Base-by-base conservation (phyloP, 2,329 filamentous ascomycete species). In the Fusarium armeniacum region DNA sequence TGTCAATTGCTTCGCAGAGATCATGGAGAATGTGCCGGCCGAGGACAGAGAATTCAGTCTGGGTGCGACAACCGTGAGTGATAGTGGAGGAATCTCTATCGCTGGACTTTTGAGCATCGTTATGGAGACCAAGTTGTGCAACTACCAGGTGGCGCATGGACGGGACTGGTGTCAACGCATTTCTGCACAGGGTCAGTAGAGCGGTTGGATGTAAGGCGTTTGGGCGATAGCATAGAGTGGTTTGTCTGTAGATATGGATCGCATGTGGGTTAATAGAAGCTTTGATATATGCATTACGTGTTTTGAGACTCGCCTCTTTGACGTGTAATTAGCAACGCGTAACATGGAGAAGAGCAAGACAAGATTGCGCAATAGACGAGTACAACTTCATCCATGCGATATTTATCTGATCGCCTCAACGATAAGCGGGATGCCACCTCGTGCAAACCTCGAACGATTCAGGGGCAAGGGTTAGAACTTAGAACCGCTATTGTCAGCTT, bases 1-100 rank as follows among this genome's bases (percentile, higher is more conserved):
- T 75, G 94, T 98, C 63, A 97, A 95, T 75, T 97, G 94, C 0
- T 99, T 98, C 79, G 93, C 94, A 1, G 93, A 97, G 77, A 98
- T 99, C 66, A 91, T 93, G 78, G 93, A 98, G 74, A 89, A 90
- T 9, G 90, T 98, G 1, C 89, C 90, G 0, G 83, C 86, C 6
- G 87, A 89, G 33, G 94, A 98, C 55, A 87, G 95, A 8, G 96
- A 99, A 80, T 98, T 98, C 76, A 97, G 93, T 63, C 82, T 99
- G 2, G 90, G 93, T 0, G 95, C 94, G 0, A 96, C 94, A 4
- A 97, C 91, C 28, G 95, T 98, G 41, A 97, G 93, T 76, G 96
- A 98, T 78, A 96, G 93, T 41, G 94, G 84, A 0, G 95, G 96
- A 0, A 97, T 98, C 35, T 97, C 93, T 76, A 86, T 97, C 15